phyloP scores from a whole-genome alignment of 2,329 filamentous ascomycete species.

The Ascocoryne sarcoides region DNA sequence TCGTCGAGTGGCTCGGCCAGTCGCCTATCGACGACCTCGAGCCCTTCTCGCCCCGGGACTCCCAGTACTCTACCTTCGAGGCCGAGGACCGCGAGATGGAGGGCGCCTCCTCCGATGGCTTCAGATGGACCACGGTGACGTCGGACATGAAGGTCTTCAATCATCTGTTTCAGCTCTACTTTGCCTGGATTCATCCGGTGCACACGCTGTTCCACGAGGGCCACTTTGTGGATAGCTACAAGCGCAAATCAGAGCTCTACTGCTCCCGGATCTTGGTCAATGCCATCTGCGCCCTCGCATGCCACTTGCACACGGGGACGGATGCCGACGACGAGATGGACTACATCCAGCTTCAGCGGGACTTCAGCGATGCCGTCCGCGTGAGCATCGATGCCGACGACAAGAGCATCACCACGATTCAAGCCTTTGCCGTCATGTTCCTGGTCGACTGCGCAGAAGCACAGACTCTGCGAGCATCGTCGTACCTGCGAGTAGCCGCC shows the following conservation, averaged over 20 bases:
- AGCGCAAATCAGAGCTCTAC: constrained; percentile 12
- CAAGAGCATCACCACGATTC: constrained; percentile 21
- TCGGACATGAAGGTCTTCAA: constrained; percentile 19
- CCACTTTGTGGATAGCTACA: constrained; percentile 24
- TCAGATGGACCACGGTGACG: constrained; percentile 25
- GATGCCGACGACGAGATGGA: constrained; percentile 17
- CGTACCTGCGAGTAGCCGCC: constrained; percentile 25
- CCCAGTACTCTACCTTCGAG: constrained; percentile 20
- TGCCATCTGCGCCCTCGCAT: constrained; percentile 29
- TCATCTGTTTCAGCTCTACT: constrained; percentile 29
- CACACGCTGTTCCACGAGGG: constrained; percentile 28
- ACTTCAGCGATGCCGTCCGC: constrained; percentile 23
- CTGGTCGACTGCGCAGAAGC: constrained; percentile 23
- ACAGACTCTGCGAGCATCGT: constrained; percentile 21
- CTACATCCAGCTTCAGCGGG: constrained; percentile 18
- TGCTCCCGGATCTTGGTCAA: constrained; percentile 27
- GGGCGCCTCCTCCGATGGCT: constrained; percentile 3
- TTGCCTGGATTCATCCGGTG: constrained; percentile 30
- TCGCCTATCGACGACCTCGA: constrained; percentile 16
- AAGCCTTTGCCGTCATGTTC: constrained; percentile 28
- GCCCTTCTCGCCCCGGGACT: constrained; percentile 18
- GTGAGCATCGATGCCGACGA: constrained; percentile 18
- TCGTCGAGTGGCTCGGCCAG: constrained; percentile 24
- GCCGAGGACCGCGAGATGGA: constrained; percentile 21
- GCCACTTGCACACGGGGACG: constrained; percentile 20